Conservation (phyloP, 345 rosid species). For the Rhodomyrtus tomentosa region DNA sequence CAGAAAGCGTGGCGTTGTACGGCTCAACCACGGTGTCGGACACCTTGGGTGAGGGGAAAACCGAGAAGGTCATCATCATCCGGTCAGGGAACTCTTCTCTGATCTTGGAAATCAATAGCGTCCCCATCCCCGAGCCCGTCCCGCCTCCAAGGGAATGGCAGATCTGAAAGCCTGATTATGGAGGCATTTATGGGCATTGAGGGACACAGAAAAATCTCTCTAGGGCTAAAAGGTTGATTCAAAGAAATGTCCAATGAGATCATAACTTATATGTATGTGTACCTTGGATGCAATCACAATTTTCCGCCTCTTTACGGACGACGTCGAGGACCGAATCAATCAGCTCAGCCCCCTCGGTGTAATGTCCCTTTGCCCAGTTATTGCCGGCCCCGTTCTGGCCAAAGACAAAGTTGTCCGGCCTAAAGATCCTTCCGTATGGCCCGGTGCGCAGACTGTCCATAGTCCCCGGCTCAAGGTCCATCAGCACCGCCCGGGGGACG, state of each 20-base stretch:
- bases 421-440: constrained; percentile 40
- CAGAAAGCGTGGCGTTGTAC: constrained; percentile 50
- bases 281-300: constrained; percentile 61
- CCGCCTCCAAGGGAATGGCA: constrained; percentile 61
- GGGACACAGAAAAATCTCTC: neutral
- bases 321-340: constrained; percentile 52
- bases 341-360: constrained; percentile 55
- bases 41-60: constrained; percentile 52
- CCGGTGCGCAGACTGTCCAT: constrained; percentile 49
- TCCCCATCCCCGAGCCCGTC: constrained; percentile 58
- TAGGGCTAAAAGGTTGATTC: neutral
- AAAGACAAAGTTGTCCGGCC: constrained; percentile 60
- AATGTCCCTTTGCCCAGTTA: constrained; percentile 61
- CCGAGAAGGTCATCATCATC: constrained; percentile 56
- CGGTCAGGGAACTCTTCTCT: constrained; percentile 53
- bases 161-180: constrained; percentile 32
- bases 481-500: constrained; percentile 45
- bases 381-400: constrained; percentile 59
- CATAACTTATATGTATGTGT: neutral
- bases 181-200: neutral
- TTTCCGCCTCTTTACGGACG: constrained; percentile 50
- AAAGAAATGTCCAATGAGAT: neutral
- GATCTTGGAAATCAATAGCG: constrained; percentile 46
- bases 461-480: constrained; percentile 58
- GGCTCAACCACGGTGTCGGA: constrained; percentile 61